Percentiles rank a stretch among this genome's conserved stretches.
Evolutionary conservation across 257 asterid species (phyloP).

Genomic region (Oldenlandia corymbosa): DNA sequence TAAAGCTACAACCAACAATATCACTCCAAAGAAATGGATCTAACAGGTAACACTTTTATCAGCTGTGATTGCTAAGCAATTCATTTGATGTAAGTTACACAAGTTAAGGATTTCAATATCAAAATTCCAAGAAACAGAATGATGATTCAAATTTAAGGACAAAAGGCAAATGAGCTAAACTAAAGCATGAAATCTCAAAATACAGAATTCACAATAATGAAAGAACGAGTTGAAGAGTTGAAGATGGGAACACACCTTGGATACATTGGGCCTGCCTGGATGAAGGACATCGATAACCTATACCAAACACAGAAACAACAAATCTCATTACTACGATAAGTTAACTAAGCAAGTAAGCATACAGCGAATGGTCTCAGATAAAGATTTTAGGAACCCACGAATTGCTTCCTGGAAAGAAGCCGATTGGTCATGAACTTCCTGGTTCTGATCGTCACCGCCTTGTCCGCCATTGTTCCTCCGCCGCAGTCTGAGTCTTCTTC

Average conservation of each 20-base stretch:
- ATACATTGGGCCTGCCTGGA: constrained; percentile 85
- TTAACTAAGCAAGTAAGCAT: not conserved
- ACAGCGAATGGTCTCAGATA: not conserved
- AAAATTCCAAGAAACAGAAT: not conserved
- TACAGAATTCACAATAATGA: not conserved
- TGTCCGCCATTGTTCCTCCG: constrained; percentile 72
- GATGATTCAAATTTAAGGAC: not conserved
- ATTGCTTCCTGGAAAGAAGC: constrained; percentile 82
- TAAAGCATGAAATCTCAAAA: not conserved
- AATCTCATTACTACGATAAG: not conserved
- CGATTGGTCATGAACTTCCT: constrained; percentile 92
- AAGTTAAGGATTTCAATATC: not conserved
- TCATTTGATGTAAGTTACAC: no score
- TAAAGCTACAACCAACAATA: not conserved
- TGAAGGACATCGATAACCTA: constrained; percentile 85
- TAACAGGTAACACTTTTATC: not conserved
- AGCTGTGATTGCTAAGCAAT: not conserved
- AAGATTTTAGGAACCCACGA: constrained; percentile 30
- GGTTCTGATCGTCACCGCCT: constrained; percentile 80
- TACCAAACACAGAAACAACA: not conserved
- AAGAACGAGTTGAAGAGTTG: not conserved
- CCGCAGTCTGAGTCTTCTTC: not conserved
- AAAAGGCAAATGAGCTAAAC: not conserved
- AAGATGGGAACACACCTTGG: constrained; percentile 47
- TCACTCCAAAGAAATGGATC: not conserved